These are phyloP conservation scores for Mycena indigotica DNA, from an alignment of 768 basidiomycete genomes.

Conservation along the genomic window DNA sequence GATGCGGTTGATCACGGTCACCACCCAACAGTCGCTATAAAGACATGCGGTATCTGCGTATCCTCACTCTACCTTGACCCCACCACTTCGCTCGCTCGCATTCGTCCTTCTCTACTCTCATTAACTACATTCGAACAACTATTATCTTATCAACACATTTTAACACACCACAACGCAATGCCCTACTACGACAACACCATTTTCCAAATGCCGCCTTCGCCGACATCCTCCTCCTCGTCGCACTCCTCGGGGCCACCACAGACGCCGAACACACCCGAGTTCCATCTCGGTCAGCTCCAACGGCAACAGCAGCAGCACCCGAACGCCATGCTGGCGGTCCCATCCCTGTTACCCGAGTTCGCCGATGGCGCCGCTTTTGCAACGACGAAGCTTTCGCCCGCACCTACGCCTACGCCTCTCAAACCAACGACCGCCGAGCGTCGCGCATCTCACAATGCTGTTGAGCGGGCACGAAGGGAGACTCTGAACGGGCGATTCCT, in stretches of 20 bases:
- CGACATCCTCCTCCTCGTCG: constrained; percentile 19
- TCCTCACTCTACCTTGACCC: neutral
- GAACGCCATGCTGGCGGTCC: too few relatives aligned
- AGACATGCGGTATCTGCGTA: neutral
- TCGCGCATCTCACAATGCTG: constrained; percentile 77
- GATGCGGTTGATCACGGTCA: neutral
- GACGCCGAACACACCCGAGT: constrained; percentile 15
- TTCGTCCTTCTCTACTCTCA: constrained; percentile 18
- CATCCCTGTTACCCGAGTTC: constrained; percentile 20
- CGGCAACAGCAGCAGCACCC: too few relatives aligned
- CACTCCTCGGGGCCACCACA: constrained; percentile 20
- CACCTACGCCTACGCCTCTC: constrained; percentile 21
- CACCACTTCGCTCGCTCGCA: constrained; percentile 2
- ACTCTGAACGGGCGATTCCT: constrained; percentile 74
- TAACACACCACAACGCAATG: constrained; percentile 5
- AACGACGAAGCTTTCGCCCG: too few relatives aligned
- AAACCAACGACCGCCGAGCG: constrained; percentile 61
- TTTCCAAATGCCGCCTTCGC: constrained; percentile 16
- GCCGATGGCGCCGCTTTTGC: too few relatives aligned
- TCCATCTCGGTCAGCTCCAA: too few relatives aligned
- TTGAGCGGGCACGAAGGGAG: constrained; percentile 74
- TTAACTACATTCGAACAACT: constrained; percentile 17
- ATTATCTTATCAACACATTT: constrained; percentile 1
- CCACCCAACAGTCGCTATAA: constrained; percentile 4
- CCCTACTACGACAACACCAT: constrained; percentile 16